Conservation (phyloP, 345 rosid species). For the Ricinus communis region DNA sequence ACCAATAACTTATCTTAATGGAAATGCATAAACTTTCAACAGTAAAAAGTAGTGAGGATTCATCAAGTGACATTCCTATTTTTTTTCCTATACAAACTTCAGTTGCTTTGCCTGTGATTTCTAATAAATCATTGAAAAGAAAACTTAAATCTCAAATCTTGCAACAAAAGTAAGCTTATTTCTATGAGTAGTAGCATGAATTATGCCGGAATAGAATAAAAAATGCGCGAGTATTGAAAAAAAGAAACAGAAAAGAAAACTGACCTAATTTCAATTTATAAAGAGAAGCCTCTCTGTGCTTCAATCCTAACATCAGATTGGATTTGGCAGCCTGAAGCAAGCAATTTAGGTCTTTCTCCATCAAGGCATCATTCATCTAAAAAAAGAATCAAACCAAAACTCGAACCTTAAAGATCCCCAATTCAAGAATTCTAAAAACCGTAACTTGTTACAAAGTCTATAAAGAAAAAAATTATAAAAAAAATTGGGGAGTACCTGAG, state of each 20-base stretch:
- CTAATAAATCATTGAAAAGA: too few relatives aligned
- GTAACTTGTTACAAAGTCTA: constrained; percentile 15
- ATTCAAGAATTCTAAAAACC: constrained; percentile 30
- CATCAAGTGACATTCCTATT: too few relatives aligned
- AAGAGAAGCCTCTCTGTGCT: constrained; percentile 52
- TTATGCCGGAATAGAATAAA: background rate
- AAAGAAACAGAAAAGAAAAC: constrained; percentile 9
- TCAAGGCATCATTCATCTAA: constrained; percentile 45
- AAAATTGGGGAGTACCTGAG: constrained; percentile 37
- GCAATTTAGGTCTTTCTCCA: constrained; percentile 45
- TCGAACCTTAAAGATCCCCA: constrained; percentile 6
- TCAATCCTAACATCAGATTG: constrained; percentile 55
- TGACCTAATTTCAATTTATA: constrained; percentile 52
- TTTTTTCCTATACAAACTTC: too few relatives aligned
- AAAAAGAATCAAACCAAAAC: constrained; percentile 6
- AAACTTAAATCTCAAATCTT: too few relatives aligned
- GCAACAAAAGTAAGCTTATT: too few relatives aligned
- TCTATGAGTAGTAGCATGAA: too few relatives aligned
- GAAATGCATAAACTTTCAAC: too few relatives aligned
- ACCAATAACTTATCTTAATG: too few relatives aligned
- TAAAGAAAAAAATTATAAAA: constrained; percentile 11
- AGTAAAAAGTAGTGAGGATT: too few relatives aligned
- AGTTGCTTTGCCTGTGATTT: too few relatives aligned
- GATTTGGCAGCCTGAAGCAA: constrained; percentile 48
- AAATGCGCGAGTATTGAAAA: background rate